Evolutionary conservation across 176 grass and related monocot species (phyloP).

Genomic region (Cenchrus americanus): DNA sequence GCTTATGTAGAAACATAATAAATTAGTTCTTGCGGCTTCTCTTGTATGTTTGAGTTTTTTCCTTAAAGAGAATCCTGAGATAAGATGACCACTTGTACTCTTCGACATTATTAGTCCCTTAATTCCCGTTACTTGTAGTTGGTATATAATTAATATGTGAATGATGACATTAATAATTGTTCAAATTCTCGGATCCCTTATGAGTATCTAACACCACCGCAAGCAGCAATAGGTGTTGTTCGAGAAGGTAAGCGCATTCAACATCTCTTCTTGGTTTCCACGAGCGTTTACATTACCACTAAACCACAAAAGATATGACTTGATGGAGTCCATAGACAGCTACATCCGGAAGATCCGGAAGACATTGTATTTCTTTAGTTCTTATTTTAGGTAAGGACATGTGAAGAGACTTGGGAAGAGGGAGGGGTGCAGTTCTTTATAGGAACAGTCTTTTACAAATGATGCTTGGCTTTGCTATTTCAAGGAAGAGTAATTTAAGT

Average conservation of each 20-base stretch:
- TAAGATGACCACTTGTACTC: not conserved
- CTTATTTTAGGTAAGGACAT: conserved; percentile 23
- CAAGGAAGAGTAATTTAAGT: conserved; percentile 7
- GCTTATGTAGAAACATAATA: no score
- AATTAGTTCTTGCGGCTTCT: no score
- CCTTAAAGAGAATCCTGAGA: no score
- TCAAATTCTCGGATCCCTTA: conserved; percentile 73
- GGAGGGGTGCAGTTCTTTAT: not conserved
- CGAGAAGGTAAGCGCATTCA: conserved; percentile 59
- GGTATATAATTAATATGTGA: not conserved
- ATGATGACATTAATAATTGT: not conserved
- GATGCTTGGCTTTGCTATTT: conserved; percentile 3
- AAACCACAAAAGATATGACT: conserved; percentile 1
- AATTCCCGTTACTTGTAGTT: not conserved
- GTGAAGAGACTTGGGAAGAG: conserved; percentile 28
- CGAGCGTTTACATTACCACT: conserved; percentile 7
- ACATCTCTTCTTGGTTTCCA: conserved; percentile 12
- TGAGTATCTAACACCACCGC: conserved; percentile 77
- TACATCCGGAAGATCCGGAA: not conserved
- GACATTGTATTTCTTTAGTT: conserved; percentile 4
- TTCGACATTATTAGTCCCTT: no score
- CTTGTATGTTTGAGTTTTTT: no score
- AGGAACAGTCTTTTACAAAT: conserved; percentile 36
- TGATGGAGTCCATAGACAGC: not conserved
- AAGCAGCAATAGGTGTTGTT: conserved; percentile 94